Percentiles rank a stretch among this genome's conserved stretches.
Conservation (phyloP, 805 yeast species). For the Barnettozyma sucrosica region DNA sequence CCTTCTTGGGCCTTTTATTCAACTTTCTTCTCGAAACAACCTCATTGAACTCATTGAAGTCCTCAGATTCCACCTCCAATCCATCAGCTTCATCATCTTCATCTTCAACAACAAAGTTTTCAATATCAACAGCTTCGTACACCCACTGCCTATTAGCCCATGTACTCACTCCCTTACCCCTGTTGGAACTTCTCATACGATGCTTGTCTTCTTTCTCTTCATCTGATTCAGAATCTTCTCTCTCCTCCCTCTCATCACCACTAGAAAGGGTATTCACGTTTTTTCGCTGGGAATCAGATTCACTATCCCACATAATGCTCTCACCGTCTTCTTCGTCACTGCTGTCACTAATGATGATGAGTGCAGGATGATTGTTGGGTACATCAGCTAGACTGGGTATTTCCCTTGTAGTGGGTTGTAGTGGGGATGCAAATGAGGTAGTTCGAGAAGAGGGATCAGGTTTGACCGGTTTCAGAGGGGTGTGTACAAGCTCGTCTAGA, state of each 20-base stretch:
- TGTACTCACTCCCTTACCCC: constrained; percentile 1
- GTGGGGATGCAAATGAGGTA: not conserved
- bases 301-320: too few relatives aligned
- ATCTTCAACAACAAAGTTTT: constrained; percentile 2
- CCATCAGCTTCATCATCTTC: not conserved
- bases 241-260: too few relatives aligned
- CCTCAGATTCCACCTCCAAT: not conserved
- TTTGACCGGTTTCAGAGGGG: not conserved
- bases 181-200: not conserved
- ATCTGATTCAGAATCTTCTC: not conserved
- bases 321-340: not conserved
- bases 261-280: too few relatives aligned
- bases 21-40: not conserved
- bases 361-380: not conserved
- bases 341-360: not conserved
- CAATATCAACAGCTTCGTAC: constrained; percentile 4
- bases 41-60: not conserved
- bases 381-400: not conserved
- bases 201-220: too few relatives aligned
- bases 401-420: not conserved
- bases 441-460: not conserved
- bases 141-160: constrained; percentile 6
- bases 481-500: not conserved
- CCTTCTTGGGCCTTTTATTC: not conserved
- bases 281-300: too few relatives aligned